Base-by-base conservation (phyloP, 2,329 filamentous ascomycete species). In the Botrytis fabae region DNA sequence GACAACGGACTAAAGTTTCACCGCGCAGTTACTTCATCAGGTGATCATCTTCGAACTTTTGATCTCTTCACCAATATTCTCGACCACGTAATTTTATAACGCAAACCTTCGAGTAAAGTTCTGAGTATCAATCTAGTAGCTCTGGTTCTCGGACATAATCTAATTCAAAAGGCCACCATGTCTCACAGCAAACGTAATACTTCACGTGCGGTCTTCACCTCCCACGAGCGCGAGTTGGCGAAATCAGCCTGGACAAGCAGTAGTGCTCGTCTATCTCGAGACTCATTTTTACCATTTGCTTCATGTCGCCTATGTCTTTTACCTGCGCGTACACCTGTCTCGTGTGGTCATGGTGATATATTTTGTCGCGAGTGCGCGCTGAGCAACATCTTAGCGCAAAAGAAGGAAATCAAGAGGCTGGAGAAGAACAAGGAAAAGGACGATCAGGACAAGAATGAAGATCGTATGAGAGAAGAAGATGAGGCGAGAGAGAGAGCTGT, bases 361-460 rank as follows among this genome's bases (percentile, higher is more conserved):
- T 98, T 98, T 84, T 99, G 95, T 82, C 91, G 94, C 78, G 96
- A 98, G 84, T 99, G 95, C 84, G 95, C 94, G 14, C 89, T 98
- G 70, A 91, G 86, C 77, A 97, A 98, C 79, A 90, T 99, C n/a
- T 86, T 98, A 1, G 88, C 94, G 1, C 95, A 99, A 82, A 91
- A 93, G 78, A 93, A 95, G 83, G 96, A 98, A 80, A 95, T 97
- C 76, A 96, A 94, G 81, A 89, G 96, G 0, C 80, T 93, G 3
- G 93, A 93, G 74, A 92, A 89, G 77, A 86, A 88, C 35, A 85
- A 88, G 32, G 90, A 91, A 76, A 84, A 87, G 44, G 87, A 89
- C 42, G 85, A 86, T 75, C 86, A 87, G 71, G 92, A 94, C 40
- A 84, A 86, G 10, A 85, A 86, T 7, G 91, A 92, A 74, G 86